These are phyloP conservation scores for Rhodotorula sp. DNA, from an alignment of 1,284 basidiomycete species.

Conservation along the genomic window DNA sequence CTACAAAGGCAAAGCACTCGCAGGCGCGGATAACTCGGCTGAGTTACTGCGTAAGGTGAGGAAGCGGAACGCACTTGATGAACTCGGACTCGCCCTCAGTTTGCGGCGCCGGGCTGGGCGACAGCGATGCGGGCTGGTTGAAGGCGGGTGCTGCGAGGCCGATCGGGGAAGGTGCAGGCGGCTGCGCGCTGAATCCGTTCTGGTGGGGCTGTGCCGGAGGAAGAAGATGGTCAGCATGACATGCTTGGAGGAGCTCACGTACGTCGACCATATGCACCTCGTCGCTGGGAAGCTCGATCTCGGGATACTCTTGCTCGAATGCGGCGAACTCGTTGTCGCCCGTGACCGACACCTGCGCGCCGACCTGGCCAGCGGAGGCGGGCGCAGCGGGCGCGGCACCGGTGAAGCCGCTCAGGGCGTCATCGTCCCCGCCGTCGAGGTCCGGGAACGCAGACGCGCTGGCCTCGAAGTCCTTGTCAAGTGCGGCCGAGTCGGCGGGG, in stretches of 20 bases:
- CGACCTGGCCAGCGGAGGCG: conserved; percentile 13
- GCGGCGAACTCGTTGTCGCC: conserved; percentile 74
- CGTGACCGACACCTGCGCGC: conserved; percentile 78
- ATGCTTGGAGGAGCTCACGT: background rate
- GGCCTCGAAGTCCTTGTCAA: conserved; percentile 42
- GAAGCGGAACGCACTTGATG: conserved; percentile 65
- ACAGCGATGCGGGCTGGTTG: conserved; percentile 59
- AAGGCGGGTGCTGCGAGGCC: conserved; percentile 55
- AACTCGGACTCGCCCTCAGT: conserved; percentile 82
- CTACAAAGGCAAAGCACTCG: background rate
- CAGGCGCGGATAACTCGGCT: too few species aligned
- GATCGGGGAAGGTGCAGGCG: conserved; percentile 52
- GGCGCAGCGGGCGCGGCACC: conserved; percentile 51
- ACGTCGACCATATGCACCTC: conserved; percentile 13
- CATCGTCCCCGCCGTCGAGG: conserved; percentile 64
- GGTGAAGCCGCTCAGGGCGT: conserved; percentile 62
- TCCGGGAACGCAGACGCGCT: conserved; percentile 80
- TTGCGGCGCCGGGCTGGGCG: conserved; percentile 47
- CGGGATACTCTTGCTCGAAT: conserved; percentile 90
- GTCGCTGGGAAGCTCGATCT: conserved; percentile 62
- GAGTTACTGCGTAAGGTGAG: background rate
- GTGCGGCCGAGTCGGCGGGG: background rate
- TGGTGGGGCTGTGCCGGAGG: conserved; percentile 46
- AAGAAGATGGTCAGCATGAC: background rate
- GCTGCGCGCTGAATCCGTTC: conserved; percentile 52